These are phyloP conservation scores for Cercospora janseana DNA, from an alignment of 2,329 filamentous ascomycete species.

Conservation along the genomic window DNA sequence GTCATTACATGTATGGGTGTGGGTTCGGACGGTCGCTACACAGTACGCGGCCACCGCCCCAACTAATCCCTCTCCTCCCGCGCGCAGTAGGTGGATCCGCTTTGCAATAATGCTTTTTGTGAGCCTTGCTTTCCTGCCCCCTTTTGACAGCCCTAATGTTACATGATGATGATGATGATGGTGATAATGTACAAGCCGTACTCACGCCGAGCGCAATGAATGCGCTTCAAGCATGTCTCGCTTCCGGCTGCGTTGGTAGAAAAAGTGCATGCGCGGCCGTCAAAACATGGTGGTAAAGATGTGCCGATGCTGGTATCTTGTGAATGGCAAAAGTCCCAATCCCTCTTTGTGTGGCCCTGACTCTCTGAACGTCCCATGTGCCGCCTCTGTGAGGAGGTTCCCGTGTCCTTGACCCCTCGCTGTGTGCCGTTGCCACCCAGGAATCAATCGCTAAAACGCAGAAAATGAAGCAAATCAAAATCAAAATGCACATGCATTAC, in stretches of 20 bases:
- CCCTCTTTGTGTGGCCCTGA: conserved; percentile 2
- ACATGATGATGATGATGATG: no score
- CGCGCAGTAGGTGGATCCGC: conserved; percentile 8
- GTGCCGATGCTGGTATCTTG: conserved; percentile 33
- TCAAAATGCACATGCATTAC: conserved; percentile 49
- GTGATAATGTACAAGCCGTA: conserved; percentile 24
- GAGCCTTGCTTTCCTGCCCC: not conserved
- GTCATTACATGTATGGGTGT: conserved; percentile 12
- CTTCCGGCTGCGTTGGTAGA: conserved; percentile 17
- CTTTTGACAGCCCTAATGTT: conserved; percentile 17
- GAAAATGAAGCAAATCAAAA: conserved; percentile 22
- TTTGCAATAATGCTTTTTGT: conserved; percentile 13
- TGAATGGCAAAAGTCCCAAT: conserved; percentile 16
- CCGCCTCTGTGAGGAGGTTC: conserved; percentile 20
- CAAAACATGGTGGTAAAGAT: conserved; percentile 19
- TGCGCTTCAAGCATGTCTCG: conserved; percentile 20
- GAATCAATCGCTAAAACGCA: conserved; percentile 32
- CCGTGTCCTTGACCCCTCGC: conserved; percentile 6
- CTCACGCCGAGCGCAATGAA: conserved; percentile 21
- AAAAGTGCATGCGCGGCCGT: conserved; percentile 18
- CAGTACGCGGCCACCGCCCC: conserved; percentile 12
- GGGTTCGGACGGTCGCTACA: conserved; percentile 3
- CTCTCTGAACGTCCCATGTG: conserved; percentile 10
- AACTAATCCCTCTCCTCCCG: conserved; percentile 8
- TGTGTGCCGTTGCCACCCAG: conserved; percentile 8